Percentiles rank a stretch among this genome's conserved stretches.
These are phyloP conservation scores for Hyphopichia buzzinii DNA, from an alignment of 1,139 yeast species.

Conservation along the genomic window DNA sequence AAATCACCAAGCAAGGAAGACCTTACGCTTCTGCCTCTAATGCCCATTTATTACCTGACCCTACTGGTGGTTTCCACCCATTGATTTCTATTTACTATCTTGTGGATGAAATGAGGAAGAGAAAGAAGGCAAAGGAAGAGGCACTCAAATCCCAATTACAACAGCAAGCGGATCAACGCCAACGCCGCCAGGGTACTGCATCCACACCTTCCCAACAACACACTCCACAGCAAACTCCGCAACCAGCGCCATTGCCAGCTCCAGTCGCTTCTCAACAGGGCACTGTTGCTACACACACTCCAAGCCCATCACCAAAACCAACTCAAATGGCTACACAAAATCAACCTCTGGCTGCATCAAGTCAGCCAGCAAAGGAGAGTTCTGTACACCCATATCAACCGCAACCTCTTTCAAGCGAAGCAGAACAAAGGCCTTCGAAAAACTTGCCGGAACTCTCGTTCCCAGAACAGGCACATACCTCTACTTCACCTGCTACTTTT, in stretches of 20 bases:
- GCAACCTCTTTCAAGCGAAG: constrained; percentile 9
- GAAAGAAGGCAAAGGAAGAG: constrained; percentile 62
- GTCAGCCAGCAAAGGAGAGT: constrained; percentile 3
- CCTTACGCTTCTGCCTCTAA: constrained; percentile 43
- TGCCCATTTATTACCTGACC: constrained; percentile 55
- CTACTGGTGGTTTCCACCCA: constrained; percentile 91
- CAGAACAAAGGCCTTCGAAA: constrained; percentile 9
- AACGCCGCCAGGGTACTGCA: constrained; percentile 15
- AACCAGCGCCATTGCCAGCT: constrained; percentile 3
- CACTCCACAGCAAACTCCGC: constrained; percentile 5
- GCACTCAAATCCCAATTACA: constrained; percentile 28
- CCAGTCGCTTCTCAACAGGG: constrained; percentile 8
- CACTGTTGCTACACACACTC: constrained; percentile 9
- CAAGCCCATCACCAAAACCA: constrained; percentile 1
- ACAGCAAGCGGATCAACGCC: constrained; percentile 22
- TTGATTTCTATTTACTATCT: constrained; percentile 80
- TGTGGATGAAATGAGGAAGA: constrained; percentile 76
- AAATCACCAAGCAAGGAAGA: constrained; percentile 39
- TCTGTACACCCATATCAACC: constrained; percentile 3
- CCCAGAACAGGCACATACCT: constrained; percentile 73
- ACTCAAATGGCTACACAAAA: constrained; percentile 10
- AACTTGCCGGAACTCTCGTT: constrained; percentile 35
- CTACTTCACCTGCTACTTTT: constrained; percentile 22
- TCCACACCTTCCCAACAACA: too few relatives aligned
- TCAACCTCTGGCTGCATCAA: constrained; percentile 4